Percentiles rank a stretch among this genome's conserved stretches.
These are phyloP conservation scores for Saturnispora saitoi DNA, from an alignment of 805 yeast genomes.

Conservation along the genomic window DNA sequence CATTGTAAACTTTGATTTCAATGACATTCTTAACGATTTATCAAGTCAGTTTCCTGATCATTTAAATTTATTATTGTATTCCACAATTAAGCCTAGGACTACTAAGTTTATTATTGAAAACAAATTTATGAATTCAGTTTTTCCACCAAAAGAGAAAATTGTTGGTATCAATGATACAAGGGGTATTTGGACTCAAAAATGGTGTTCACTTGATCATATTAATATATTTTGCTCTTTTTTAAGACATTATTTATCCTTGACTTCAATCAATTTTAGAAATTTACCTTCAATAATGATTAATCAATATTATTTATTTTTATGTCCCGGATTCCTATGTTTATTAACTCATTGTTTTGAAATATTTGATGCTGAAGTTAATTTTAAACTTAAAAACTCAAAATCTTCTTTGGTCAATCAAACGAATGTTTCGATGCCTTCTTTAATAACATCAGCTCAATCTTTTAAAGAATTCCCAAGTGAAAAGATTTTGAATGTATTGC, in stretches of 20 bases:
- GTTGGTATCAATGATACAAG: constrained; percentile 46
- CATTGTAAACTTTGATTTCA: background rate
- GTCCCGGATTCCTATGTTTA: constrained; percentile 41
- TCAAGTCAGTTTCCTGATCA: constrained; percentile 19
- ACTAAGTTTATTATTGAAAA: constrained; percentile 24
- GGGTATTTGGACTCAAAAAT: constrained; percentile 55
- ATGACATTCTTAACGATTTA: constrained; percentile 10
- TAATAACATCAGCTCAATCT: constrained; percentile 7
- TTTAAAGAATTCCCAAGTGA: constrained; percentile 21
- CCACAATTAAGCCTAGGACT: constrained; percentile 18
- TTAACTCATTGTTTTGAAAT: constrained; percentile 39
- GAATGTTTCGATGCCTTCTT: constrained; percentile 1
- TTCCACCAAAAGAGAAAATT: constrained; percentile 32
- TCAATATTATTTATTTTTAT: constrained; percentile 16
- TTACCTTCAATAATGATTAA: constrained; percentile 10
- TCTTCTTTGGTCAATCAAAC: background rate
- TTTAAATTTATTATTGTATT: constrained; percentile 18
- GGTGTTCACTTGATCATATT: constrained; percentile 45
- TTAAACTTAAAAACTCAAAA: constrained; percentile 4
- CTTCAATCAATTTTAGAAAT: constrained; percentile 18
- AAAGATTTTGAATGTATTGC: constrained; percentile 28
- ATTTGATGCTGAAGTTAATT: constrained; percentile 19
- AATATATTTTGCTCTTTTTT: constrained; percentile 54
- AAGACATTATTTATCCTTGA: constrained; percentile 42
- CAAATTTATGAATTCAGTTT: constrained; percentile 29